Conservation (phyloP, 192 early-diverging fungal genomes). For the Linnemannia zychae region DNA sequence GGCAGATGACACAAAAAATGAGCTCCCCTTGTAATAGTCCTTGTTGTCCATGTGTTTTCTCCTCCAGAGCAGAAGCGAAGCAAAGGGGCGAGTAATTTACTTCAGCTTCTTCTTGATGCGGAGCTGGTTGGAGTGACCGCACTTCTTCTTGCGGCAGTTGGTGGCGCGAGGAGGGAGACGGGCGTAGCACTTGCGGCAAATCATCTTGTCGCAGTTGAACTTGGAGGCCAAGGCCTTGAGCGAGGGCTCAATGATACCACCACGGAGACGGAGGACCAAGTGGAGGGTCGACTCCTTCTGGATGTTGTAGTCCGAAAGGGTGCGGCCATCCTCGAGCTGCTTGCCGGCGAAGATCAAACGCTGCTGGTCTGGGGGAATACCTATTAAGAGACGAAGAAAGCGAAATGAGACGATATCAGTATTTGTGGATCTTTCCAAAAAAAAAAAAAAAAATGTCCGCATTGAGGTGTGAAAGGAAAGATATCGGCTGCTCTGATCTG, state of each 20-base stretch:
- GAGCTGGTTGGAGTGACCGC: slow-evolving; percentile 99
- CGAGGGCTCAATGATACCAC: slow-evolving; percentile 98
- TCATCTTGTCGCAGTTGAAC: slow-evolving; percentile 99
- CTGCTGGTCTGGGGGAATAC: slow-evolving; percentile 99
- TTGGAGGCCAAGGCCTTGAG: slow-evolving; percentile 98
- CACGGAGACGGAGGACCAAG: slow-evolving; percentile 96
- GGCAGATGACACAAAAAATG: not conserved
- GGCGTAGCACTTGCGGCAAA: slow-evolving; percentile 99
- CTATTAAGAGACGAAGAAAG: slow-evolving; percentile 34
- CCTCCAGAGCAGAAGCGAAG: not conserved
- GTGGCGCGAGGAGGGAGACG: slow-evolving; percentile 99
- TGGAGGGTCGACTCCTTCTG: slow-evolving; percentile 99
- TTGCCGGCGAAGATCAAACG: slow-evolving; percentile 99
- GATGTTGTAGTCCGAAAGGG: slow-evolving; percentile 99
- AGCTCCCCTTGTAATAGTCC: not conserved
- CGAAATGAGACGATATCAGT: not conserved
- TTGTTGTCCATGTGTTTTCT: slow-evolving; percentile 8
- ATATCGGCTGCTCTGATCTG: not conserved
- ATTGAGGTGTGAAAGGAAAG: not conserved
- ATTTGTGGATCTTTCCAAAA: not conserved
- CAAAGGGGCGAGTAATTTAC: slow-evolving; percentile 62
- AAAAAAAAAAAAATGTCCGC: not conserved
- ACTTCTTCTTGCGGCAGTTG: slow-evolving; percentile 99
- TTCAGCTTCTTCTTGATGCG: slow-evolving; percentile 99
- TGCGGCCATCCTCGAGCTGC: slow-evolving; percentile 99